phyloP scores from a whole-genome alignment of 2,329 filamentous ascomycete genomes.

The Geosmithia putterillii region DNA sequence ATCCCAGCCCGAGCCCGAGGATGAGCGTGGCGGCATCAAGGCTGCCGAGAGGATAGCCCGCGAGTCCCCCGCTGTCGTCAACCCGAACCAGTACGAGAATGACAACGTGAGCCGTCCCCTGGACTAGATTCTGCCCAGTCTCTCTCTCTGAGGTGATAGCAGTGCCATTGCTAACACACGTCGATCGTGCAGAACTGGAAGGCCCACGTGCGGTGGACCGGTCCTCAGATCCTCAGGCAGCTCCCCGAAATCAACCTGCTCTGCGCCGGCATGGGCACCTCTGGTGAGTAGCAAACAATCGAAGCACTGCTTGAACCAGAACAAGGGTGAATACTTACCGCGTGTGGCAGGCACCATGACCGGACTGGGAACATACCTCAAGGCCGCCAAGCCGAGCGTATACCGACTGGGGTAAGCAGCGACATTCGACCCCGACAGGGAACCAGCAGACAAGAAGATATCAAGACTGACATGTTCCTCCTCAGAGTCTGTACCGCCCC shows the following conservation, averaged over 20 bases:
- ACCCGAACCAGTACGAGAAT: constrained; percentile 10
- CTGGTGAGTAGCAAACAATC: constrained; percentile 19
- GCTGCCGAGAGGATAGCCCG: constrained; percentile 28
- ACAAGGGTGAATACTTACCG: constrained; percentile 3
- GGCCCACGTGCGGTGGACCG: constrained; percentile 45
- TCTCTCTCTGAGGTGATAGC: no score
- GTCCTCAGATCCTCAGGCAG: constrained; percentile 43
- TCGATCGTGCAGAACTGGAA: constrained; percentile 42
- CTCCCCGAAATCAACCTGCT: constrained; percentile 43
- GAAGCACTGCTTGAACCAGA: neutral
- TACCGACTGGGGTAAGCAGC: constrained; percentile 1
- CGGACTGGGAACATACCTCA: constrained; percentile 3
- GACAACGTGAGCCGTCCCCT: no score
- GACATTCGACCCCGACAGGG: no score
- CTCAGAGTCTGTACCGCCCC: constrained; percentile 1
- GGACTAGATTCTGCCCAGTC: no score
- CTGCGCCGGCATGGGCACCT: constrained; percentile 45
- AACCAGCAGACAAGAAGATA: neutral
- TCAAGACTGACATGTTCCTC: neutral
- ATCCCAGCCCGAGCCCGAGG: constrained; percentile 41
- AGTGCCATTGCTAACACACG: constrained; percentile 46
- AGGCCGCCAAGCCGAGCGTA: constrained; percentile 15
- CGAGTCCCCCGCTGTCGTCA: constrained; percentile 24
- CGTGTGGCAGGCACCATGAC: constrained; percentile 1
- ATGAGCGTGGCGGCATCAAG: constrained; percentile 39